phyloP scores from a whole-genome alignment of 2,329 filamentous ascomycete species.

The Aspergillus japonicus region DNA sequence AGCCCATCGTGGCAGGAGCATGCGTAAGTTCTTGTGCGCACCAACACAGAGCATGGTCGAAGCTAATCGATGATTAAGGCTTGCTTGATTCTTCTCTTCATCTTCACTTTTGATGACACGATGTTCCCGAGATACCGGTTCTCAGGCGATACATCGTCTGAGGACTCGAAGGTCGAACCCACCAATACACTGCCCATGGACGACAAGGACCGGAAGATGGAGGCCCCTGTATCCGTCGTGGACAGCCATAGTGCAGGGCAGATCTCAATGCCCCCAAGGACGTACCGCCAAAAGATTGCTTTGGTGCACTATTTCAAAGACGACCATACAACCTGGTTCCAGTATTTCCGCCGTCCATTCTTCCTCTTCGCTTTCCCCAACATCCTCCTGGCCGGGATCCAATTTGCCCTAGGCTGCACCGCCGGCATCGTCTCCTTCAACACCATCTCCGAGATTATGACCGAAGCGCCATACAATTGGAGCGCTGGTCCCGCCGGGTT shows the following conservation, averaged over 20 bases:
- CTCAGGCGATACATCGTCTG: not conserved
- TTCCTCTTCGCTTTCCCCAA: conserved; percentile 42
- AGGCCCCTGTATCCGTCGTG: conserved; percentile 15
- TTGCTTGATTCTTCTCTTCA: conserved; percentile 26
- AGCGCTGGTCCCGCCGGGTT: conserved; percentile 33
- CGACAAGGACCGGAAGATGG: conserved; percentile 8
- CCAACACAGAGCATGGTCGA: not conserved
- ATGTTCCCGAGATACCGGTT: conserved; percentile 38
- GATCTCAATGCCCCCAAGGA: conserved; percentile 20
- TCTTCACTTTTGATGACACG: conserved; percentile 39
- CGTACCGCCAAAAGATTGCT: conserved; percentile 24
- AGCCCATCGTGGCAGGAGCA: conserved; percentile 34
- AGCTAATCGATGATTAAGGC: conserved; percentile 13
- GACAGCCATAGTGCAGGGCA: conserved; percentile 20
- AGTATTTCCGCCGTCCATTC: conserved; percentile 43
- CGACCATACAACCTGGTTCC: conserved; percentile 40
- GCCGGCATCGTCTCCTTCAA: conserved; percentile 43
- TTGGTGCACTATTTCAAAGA: conserved; percentile 28
- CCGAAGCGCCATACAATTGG: conserved; percentile 38
- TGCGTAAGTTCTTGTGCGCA: conserved; percentile 22
- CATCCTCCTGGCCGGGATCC: conserved; percentile 40
- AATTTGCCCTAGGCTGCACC: conserved; percentile 44
- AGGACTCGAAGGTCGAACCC: not conserved
- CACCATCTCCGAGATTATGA: conserved; percentile 39
- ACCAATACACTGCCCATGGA: not conserved